Base-by-base conservation (phyloP, 1,284 basidiomycete species). In the Xerocomus amazonicus region DNA sequence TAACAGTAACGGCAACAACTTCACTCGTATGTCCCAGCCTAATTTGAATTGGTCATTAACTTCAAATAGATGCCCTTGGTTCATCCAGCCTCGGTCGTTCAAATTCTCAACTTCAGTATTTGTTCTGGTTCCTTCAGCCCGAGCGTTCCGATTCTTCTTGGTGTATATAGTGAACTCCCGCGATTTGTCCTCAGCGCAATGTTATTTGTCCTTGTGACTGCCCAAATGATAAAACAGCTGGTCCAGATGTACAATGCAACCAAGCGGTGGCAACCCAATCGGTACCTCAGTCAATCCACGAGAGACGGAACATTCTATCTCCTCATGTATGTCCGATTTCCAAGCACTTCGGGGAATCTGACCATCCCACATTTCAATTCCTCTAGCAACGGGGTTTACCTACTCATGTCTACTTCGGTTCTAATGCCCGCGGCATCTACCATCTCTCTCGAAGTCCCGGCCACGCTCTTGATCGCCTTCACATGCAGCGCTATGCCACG, bases 271-370 rank as follows among this genome's bases (percentile, higher is more conserved):
- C 43, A 48, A 13, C 38, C 37, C 10, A 47, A 40, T 12, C 28
- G 9, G 9, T 41, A 48, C 37, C 17, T 55, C 32, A 51, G 14
- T 26, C 41, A 28, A 8, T 19, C 54, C 13, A 27, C 32, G 13
- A 44, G 26, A 12, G 54, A 54, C 9, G 45, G 51, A 1, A 14
- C 45, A 12, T 27, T 50, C 27, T 55, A 54, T 26, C 47, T 55
- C 17, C 2, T 50, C 7, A 14, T 32, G 53, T 55, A 23, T 4
- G 19, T 23, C 19, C 19, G 19, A 23, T 23, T 4, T 23, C 19
- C 19, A 23, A 23, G 19, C 3, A 23, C 19, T 23, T 23, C 19
- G 4, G 19, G 4, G 4, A 23, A 23, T 4, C 19, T 23, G 19
- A 23, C 19, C 19, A 23, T 23, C 19, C 19, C 19, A 23, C 19